phyloP scores from a whole-genome alignment of 192 early-diverging fungal genomes.

The Backusella parvicylindrica region DNA sequence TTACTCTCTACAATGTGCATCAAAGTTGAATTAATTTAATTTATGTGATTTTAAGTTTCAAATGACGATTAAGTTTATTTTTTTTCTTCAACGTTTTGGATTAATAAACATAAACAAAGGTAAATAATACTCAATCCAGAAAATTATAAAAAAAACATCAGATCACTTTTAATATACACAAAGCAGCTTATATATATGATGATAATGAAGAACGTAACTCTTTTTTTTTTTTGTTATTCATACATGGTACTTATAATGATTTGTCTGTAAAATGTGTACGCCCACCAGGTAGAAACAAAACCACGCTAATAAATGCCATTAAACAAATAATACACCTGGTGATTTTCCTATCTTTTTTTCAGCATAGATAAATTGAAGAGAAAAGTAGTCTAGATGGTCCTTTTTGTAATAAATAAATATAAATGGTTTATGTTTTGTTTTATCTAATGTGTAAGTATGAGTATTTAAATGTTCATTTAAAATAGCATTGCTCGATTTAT shows the following conservation, averaged over 20 bases:
- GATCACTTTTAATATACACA: background rate
- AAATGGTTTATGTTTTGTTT: background rate
- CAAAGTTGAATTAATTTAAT: background rate
- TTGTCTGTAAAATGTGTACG: background rate
- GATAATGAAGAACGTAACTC: background rate
- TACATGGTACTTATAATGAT: background rate
- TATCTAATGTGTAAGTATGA: background rate
- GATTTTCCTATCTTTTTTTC: background rate
- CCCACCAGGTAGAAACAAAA: background rate
- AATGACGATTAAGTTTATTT: background rate
- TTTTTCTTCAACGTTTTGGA: background rate
- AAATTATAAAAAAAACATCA: background rate
- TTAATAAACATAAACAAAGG: background rate
- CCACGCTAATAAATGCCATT: background rate
- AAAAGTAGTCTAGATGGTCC: background rate
- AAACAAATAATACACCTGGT: background rate
- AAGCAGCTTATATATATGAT: background rate
- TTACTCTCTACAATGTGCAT: background rate
- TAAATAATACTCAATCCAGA: background rate
- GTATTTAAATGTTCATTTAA: background rate
- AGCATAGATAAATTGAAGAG: background rate
- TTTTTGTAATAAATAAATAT: background rate
- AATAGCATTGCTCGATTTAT: background rate
- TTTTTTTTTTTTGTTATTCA: background rate
- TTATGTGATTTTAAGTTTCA: background rate